Evolutionary conservation across 306 rosid species (phyloP), one percentile per base, ranked within the genome.

Genomic region (Fragaria vesca): DNA sequence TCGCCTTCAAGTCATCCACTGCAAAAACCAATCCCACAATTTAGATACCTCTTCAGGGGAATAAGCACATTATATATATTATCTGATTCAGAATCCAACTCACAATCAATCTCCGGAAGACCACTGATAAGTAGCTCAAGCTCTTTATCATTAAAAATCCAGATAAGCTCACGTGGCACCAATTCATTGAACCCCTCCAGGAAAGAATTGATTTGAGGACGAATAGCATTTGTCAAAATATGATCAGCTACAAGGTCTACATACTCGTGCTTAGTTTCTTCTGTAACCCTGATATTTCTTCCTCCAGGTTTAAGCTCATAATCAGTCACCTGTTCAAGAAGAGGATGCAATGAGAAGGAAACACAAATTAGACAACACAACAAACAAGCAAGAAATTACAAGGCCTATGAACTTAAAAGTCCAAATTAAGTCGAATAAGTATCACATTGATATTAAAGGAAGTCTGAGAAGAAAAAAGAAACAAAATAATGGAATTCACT

Each of bases 121-220:
- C 99, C 99, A 81, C 99, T 96, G 74, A 96, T 96, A 77, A 96
- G 98, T 82, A 96, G 91, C 91, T 96, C 99, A 76, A 96, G 97
- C 93, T 96, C 99, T 80, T 90, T 96, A 80, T 88, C 99, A 69
- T 96, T 93, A 81, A 96, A 96, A 77, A 96, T 90, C 46, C 96
- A 96, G 80, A 96, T 84, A 60, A 96, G 97, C 46, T 96, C 94
- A 45, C 87, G 40, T 4, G 98, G 93, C 13, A 96, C 97, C 87
- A 96, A 75, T 76, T 96, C 98, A 24, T 36, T 78, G 81, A 96
- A 96, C 79, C 99, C 99, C 12, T 93, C 91, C 50, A 96, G 80
- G 83, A 96, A 96, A 75, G 98, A 88, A 84, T 15, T 87, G 18
- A 96, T 96, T 86, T 96, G 99, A 58, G 99, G 99, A 71, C 97